phyloP scores from a whole-genome alignment of 305 asterid genomes.

The Ajuga reptans region DNA sequence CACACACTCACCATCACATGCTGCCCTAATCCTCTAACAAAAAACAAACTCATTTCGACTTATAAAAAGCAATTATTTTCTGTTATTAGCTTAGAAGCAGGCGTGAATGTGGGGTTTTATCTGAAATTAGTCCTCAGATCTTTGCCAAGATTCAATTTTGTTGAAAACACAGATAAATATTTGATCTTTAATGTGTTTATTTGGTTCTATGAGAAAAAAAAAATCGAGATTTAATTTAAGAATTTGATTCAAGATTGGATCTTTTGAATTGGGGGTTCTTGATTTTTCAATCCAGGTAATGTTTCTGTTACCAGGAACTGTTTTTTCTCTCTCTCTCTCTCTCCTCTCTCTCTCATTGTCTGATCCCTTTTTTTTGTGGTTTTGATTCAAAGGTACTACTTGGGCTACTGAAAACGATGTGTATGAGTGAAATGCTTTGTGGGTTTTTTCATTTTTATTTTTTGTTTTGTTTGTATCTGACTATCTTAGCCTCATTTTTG shows the following conservation, averaged over 20 bases:
- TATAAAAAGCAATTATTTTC: background rate
- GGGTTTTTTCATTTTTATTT: conserved; percentile 6
- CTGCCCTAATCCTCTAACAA: conserved; percentile 24
- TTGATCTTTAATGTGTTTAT: background rate
- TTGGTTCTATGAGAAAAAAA: background rate
- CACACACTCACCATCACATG: conserved; percentile 21
- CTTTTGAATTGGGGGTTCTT: conserved; percentile 24
- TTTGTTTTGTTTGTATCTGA: background rate
- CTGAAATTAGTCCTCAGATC: conserved; percentile 26
- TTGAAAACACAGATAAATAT: conserved; percentile 16
- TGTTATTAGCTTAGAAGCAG: conserved; percentile 5
- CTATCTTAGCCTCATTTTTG: background rate
- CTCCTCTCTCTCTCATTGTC: background rate
- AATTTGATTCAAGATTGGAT: conserved; percentile 24
- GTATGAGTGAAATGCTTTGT: background rate
- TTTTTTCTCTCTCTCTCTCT: background rate
- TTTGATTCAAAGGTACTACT: conserved; percentile 5
- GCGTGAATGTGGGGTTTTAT: conserved; percentile 4
- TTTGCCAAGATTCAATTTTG: conserved; percentile 16
- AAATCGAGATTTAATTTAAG: background rate
- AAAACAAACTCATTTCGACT: background rate
- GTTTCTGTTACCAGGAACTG: conserved; percentile 18
- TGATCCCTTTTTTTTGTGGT: background rate
- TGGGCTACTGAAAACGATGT: conserved; percentile 13
- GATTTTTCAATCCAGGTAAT: conserved; percentile 26